Conservation (phyloP, 2,329 filamentous ascomycete species). For the Colletotrichum paranaense region DNA sequence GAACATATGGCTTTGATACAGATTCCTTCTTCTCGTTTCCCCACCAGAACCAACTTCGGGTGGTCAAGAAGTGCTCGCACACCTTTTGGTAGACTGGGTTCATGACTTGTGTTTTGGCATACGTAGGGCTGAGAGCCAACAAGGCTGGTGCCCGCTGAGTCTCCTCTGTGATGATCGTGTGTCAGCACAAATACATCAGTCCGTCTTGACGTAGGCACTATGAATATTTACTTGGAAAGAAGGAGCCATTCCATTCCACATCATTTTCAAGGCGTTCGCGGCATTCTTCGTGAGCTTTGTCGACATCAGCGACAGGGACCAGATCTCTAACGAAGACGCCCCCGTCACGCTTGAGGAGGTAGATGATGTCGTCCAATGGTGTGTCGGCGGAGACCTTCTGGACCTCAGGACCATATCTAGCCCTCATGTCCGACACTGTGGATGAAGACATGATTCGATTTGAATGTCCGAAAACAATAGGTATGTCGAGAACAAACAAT, state of each 20-base stretch:
- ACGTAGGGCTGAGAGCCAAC: conserved; percentile 24
- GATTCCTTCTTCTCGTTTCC: conserved; percentile 25
- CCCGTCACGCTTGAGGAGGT: conserved; percentile 28
- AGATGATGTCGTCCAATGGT: conserved; percentile 16
- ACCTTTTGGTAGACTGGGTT: conserved; percentile 26
- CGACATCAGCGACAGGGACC: conserved; percentile 9
- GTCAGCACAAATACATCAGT: background rate
- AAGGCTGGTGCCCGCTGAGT: conserved; percentile 31
- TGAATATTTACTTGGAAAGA: conserved; percentile 20
- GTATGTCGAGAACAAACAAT: background rate
- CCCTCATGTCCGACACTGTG: background rate
- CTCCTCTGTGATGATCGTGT: background rate
- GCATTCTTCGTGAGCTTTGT: conserved; percentile 17
- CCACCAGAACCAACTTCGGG: conserved; percentile 26
- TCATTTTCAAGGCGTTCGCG: conserved; percentile 27
- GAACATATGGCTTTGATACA: conserved; percentile 26
- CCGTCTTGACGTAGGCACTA: too few relatives aligned
- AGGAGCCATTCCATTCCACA: conserved; percentile 27
- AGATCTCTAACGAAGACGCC: conserved; percentile 23
- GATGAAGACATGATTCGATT: too few relatives aligned
- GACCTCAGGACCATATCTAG: conserved; percentile 21
- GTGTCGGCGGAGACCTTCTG: conserved; percentile 12
- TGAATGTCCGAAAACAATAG: background rate
- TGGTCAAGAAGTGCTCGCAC: conserved; percentile 25
- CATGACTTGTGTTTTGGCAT: conserved; percentile 28